phyloP scores from a whole-genome alignment of 495 filamentous ascomycete genomes.

The Aspergillus sclerotiicarbonarius region DNA sequence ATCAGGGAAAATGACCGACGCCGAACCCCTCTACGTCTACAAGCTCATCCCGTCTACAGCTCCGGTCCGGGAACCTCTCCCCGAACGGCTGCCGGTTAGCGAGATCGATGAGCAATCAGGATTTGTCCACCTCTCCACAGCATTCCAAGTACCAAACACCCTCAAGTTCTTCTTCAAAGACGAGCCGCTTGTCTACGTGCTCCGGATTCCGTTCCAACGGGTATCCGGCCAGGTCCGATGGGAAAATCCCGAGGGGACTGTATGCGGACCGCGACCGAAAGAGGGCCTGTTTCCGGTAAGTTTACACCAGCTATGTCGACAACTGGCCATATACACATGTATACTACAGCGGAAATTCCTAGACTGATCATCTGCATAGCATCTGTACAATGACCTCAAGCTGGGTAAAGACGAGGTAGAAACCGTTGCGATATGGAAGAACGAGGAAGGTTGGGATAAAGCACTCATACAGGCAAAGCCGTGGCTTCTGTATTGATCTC shows the following conservation, averaged over 20 bases:
- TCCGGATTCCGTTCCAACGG: conserved; percentile 73
- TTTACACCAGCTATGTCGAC: not conserved
- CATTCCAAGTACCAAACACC: conserved; percentile 42
- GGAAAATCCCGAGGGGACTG: conserved; percentile 42
- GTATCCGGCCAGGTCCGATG: conserved; percentile 36
- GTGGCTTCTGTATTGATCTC: conserved; percentile 37
- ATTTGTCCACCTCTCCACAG: conserved; percentile 44
- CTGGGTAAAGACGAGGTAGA: conserved; percentile 45
- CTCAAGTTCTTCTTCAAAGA: conserved; percentile 68
- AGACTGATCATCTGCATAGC: conserved; percentile 24
- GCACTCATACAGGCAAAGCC: conserved; percentile 36
- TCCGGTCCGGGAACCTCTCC: conserved; percentile 42
- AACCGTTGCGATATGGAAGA: conserved; percentile 44
- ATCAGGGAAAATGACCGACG: conserved; percentile 26
- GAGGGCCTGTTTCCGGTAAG: conserved; percentile 48
- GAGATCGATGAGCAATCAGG: conserved; percentile 39
- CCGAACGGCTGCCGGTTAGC: conserved; percentile 42
- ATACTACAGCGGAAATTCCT: not conserved
- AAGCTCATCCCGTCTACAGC: conserved; percentile 44
- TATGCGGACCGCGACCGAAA: conserved; percentile 38
- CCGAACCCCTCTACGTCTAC: conserved; percentile 40
- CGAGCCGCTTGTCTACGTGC: conserved; percentile 70
- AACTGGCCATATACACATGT: not conserved
- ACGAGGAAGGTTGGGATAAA: conserved; percentile 45
- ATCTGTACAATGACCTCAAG: conserved; percentile 46